Base-by-base conservation (phyloP, 1,284 basidiomycete species). In the Tylopilus orsonianus region DNA sequence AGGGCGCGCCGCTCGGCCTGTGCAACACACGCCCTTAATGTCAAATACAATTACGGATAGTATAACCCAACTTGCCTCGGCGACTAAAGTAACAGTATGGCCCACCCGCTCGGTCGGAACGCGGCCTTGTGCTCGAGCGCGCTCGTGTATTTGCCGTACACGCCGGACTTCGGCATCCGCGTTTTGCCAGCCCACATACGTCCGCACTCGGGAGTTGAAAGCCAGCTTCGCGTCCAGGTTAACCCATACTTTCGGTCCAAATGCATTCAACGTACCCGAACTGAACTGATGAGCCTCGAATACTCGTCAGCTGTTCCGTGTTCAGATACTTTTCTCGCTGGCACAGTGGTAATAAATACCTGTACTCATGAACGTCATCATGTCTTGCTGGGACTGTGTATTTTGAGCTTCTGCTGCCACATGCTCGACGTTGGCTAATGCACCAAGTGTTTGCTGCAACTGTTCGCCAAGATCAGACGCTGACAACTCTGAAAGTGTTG, bases 231-330 rank as follows among this genome's bases (percentile, higher is more conserved):
- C 30, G 23, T 20, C 50, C 52, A 8, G 35, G 22, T 34, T 26
- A 42, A 30, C 38, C 14, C 22, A 18, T 8, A 19, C 37, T n/a
- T 41, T 41, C 41, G 34, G 18, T 49, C 2, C 37, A 32, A 34
- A 10, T 9, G 30, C 39, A 41, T 39, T 12, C 44, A 40, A 53
- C 63, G 52, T 61, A 93, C 90, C 57, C 93, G 79, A 43, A 97
- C 93, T 50, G 89, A 93, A 52, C 84, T 87, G 51, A 97, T 93
- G 41, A 97, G 76, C 37, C 96, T 79, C 23, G 93, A 84, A 66
- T 98, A 98, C 69, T 97, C 95, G 62, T 98, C 93, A 37, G 83
- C 88, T 77, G 41, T 45, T 19, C 23, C 27, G 19, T 20, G 10
- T 68, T 58, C 51, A 50, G 42, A 41, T n/a, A 46, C 32, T 16